Base-by-base conservation (phyloP, 352 stramenopile genomes). In the Pythium insidiosum region DNA sequence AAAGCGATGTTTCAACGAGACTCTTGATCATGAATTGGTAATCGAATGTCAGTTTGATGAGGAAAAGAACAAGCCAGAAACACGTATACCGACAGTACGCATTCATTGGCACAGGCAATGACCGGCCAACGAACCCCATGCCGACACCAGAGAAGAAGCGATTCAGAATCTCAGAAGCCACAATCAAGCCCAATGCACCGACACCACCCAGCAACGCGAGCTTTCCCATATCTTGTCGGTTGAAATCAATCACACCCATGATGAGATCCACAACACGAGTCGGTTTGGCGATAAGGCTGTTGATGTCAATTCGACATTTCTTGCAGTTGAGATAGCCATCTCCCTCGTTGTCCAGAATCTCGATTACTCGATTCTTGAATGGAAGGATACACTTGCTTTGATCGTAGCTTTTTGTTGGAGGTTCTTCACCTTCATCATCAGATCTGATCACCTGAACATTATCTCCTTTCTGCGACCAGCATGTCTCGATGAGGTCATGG, bases 21-120 rank as follows among this genome's bases (percentile, higher is more conserved):
- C 49, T 64, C 56, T 93, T 93, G 40, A 93, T 46, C 63, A 93
- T 86, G 28, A 85, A 88, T 55, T 89, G 74, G 63, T 93, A 93
- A 45, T 88, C 77, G 56, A 93, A 89, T 13, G 61, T 77, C 13
- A 93, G 53, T 47, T 93, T 93, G 57, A 76, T 66, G 4, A 66
- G 1, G 44, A 87, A 86, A 30, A 93, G 29, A 9, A 88, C 43
- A 3, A 93, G 23, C 80, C 77, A 93, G 41, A 93, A 93, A 56
- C 80, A 93, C 38, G 65, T 55, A 62, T 93, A 93, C 11, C 77
- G 77, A 38, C 73, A 88, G 49, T 78, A 88, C 7, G 52, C 67
- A 19, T 60, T 63, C 47, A 85, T 63, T 13, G 78, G 80, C 20
- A 93, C 80, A 6, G 74, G 72, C 2, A 93, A 47, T 16, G 75